A percentile compares a stretch with the other conserved stretches of the same genome.
Conservation (phyloP, 2,329 filamentous ascomycete species). For the Waltergamsia citrina region DNA sequence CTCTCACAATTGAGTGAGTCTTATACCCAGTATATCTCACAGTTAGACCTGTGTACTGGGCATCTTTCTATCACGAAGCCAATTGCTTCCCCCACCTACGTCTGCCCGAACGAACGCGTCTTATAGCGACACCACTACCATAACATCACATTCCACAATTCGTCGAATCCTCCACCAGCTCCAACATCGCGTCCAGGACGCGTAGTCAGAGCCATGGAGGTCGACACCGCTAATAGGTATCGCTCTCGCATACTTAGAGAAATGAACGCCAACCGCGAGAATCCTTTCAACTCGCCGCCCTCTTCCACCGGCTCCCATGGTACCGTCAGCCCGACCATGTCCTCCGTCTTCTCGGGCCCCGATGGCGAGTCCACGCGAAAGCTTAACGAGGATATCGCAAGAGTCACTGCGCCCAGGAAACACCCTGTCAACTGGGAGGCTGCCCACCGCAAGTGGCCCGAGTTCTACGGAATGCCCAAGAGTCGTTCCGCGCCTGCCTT, state of each 20-base stretch:
- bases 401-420: constrained; percentile 28
- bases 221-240: constrained; percentile 29
- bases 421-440: constrained; percentile 33
- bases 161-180: not conserved
- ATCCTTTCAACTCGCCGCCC: constrained; percentile 49
- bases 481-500: constrained; percentile 14
- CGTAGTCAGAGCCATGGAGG: constrained; percentile 26
- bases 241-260: constrained; percentile 39
- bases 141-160: constrained; percentile 1
- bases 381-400: constrained; percentile 37
- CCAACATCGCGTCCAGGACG: constrained; percentile 9
- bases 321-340: constrained; percentile 43
- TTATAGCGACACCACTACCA: too few relatives aligned
- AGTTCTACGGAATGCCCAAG: constrained; percentile 35
- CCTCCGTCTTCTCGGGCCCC: constrained; percentile 41
- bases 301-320: constrained; percentile 49
- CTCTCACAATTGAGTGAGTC: too few relatives aligned
- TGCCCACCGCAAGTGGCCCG: constrained; percentile 41
- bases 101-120: constrained; percentile 1
- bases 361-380: constrained; percentile 44
- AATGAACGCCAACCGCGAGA: constrained; percentile 41
- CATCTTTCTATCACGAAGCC: too few relatives aligned
- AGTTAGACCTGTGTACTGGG: too few relatives aligned
- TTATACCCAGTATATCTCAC: too few relatives aligned
- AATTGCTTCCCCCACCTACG: not conserved